Evolutionary conservation across 2,329 filamentous ascomycete genomes (phyloP).

Genomic region (Zymoseptoria passerinii): DNA sequence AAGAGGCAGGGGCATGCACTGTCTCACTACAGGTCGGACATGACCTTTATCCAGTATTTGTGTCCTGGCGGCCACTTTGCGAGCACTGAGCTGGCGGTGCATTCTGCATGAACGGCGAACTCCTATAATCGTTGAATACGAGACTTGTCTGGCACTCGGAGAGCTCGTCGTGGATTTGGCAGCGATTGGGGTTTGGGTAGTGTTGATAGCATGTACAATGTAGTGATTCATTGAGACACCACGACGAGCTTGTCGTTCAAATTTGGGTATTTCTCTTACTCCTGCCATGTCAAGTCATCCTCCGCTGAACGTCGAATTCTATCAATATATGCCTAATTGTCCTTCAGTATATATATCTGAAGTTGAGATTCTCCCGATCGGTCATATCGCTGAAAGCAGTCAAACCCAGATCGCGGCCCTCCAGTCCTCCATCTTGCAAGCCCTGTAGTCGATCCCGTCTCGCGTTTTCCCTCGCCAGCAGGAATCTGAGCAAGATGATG

Average conservation of each 20-base stretch:
- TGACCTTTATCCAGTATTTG: not conserved
- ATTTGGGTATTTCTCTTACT: not conserved
- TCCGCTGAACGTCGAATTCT: no score
- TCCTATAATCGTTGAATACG: not conserved
- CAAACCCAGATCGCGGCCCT: slow-evolving; percentile 40
- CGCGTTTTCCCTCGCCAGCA: slow-evolving; percentile 44
- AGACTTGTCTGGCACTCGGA: not conserved
- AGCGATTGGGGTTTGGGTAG: not conserved
- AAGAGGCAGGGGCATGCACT: not conserved
- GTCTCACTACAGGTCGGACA: not conserved
- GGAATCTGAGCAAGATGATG: slow-evolving; percentile 38
- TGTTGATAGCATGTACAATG: not conserved
- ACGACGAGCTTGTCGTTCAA: not conserved
- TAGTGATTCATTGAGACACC: not conserved
- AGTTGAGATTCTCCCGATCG: slow-evolving; percentile 26
- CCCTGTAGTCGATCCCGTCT: slow-evolving; percentile 43
- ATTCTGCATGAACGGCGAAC: not conserved
- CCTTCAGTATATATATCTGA: not conserved
- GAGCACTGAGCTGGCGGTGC: not conserved
- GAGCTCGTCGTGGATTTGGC: not conserved
- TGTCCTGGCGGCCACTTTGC: not conserved
- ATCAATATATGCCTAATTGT: not conserved
- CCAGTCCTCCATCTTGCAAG: slow-evolving; percentile 38
- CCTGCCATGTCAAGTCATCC: no score
- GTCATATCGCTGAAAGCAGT: slow-evolving; percentile 49